phyloP scores from a whole-genome alignment of 2,329 filamentous ascomycete species.

The Coniochaeta sp. region DNA sequence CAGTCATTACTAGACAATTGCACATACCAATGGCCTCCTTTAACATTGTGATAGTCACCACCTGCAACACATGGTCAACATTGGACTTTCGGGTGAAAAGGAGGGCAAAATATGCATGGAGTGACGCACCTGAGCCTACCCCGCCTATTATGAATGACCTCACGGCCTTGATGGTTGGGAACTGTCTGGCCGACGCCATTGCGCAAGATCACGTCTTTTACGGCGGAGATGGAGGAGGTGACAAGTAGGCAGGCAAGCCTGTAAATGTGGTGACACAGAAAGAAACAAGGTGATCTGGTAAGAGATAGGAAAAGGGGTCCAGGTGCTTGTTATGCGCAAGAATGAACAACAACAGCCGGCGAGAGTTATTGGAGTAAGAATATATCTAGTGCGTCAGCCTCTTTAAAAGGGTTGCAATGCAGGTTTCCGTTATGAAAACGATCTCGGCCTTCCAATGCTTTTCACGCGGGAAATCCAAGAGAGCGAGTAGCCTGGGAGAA shows the following conservation, averaged over 20 bases:
- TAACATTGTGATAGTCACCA: constrained; percentile 89
- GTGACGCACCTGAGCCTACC: constrained; percentile 40
- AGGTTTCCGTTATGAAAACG: neutral
- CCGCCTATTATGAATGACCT: constrained; percentile 66
- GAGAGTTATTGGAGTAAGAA: neutral
- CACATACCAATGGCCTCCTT: constrained; percentile 58
- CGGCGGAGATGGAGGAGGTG: neutral
- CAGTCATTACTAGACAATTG: neutral
- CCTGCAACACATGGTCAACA: constrained; percentile 34
- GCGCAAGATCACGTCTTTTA: constrained; percentile 3
- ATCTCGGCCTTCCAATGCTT: neutral
- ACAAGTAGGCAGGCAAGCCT: neutral
- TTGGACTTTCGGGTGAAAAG: neutral
- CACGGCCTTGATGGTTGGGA: constrained; percentile 70
- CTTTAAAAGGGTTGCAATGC: neutral
- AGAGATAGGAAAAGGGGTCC: neutral
- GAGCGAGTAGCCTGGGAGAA: neutral
- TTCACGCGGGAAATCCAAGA: neutral
- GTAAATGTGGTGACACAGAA: neutral
- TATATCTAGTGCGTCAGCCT: neutral
- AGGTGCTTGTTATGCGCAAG: neutral
- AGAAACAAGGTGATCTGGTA: neutral
- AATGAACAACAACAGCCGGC: neutral
- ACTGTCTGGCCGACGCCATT: constrained; percentile 46
- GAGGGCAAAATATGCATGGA: neutral